Evolutionary conservation across 768 basidiomycete genomes (phyloP), one percentile per base, ranked within the genome.

Genomic region (Cantharellus cinnabarinus): DNA sequence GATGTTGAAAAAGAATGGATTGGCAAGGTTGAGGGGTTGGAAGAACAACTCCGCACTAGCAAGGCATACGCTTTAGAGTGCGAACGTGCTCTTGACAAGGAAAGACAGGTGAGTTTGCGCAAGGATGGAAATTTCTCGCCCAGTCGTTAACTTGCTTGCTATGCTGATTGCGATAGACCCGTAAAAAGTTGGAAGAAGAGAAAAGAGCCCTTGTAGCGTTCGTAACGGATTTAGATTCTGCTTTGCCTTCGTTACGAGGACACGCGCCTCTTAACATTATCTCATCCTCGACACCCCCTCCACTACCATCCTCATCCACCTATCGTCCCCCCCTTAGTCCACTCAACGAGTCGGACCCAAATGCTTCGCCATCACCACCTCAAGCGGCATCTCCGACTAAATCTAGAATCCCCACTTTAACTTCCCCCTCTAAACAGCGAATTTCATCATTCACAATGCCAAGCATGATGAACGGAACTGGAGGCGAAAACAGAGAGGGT

Each of bases 1-100:
- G 85, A 85, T 42, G 79, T 85, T 3, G 85, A 88, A 70, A 77
- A 72, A 60, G 83, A 89, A 67, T 85, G 83, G 82, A 68, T 71
- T 34, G 77, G 63, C 3, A 78, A 75, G 66, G 65, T 88, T 0
- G 79, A 78, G 3, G 74, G 72, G 4, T 41, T 62, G 20, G 83
- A 87, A 69, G 69, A 70, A 42, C 74, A 70, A 65, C 74, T 73
- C 64, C 69, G 77, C 65, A 84, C 85, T 68, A 79, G 78, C 66
- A 80, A 83, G 62, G 74, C 69, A 29, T 88, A 85, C 82, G 84
- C 81, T 0, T 74, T 75, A 10, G 86, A 89, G 68, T 69, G 89
- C 7, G 82, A 83, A 44, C 79, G 75, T 62, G 79, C 83, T 64
- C 71, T 89, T 41, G 87, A 89, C 64, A 84, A 80, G 67, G 87